A percentile compares a stretch with the other conserved stretches of the same genome.
phyloP scores from a whole-genome alignment of 257 asterid genomes.

The Euphrasia confusa region DNA sequence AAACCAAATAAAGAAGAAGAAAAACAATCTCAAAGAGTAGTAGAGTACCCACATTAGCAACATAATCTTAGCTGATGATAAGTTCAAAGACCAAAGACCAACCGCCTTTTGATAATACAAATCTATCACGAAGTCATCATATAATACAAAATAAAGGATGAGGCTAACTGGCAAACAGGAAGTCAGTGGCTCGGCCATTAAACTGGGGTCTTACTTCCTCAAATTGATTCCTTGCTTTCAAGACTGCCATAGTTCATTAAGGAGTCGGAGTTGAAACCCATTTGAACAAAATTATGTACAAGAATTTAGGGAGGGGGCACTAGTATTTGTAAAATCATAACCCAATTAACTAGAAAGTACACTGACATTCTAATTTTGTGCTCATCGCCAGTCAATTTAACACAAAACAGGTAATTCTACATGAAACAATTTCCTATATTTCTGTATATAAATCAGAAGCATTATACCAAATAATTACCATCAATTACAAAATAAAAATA shows the following conservation, averaged over 20 bases:
- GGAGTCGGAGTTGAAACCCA: neutral
- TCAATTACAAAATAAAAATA: neutral
- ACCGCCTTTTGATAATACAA: neutral
- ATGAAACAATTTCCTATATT: neutral
- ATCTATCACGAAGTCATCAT: neutral
- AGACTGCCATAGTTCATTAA: neutral
- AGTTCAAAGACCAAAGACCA: too few relatives aligned
- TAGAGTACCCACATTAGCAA: neutral
- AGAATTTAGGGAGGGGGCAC: neutral
- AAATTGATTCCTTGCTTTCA: neutral
- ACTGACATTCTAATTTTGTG: constrained; percentile 5
- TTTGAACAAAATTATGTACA: neutral
- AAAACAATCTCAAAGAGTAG: neutral
- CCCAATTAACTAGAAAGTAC: neutral
- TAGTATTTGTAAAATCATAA: constrained; percentile 10
- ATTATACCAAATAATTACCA: neutral
- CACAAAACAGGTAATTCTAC: neutral
- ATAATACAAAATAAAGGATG: neutral
- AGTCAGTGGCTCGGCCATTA: neutral
- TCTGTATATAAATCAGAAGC: constrained; percentile 1
- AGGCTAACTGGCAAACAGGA: neutral
- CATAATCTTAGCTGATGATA: neutral
- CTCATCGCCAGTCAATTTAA: constrained; percentile 1
- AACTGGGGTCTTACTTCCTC: constrained; percentile 10
- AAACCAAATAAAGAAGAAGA: constrained; percentile 2